These are phyloP conservation scores for Pelargonium exstipulatum DNA, from an alignment of 441 rosid species.

Conservation along the genomic window DNA sequence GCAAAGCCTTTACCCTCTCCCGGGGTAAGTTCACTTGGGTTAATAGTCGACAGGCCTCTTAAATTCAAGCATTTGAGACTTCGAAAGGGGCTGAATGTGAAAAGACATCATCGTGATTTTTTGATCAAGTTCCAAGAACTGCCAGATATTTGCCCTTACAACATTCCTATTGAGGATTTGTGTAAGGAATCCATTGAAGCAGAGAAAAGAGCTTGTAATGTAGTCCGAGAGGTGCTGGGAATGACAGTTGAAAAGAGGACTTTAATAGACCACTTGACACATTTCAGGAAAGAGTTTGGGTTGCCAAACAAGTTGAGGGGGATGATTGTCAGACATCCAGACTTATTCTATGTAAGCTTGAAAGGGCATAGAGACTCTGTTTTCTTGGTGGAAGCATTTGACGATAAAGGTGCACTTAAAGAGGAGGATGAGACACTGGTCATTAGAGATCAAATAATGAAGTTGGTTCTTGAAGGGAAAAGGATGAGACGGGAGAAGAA, in stretches of 20 bases:
- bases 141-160: slow-evolving; percentile 69
- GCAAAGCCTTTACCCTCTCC: slow-evolving; percentile 43
- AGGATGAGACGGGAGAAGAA: slow-evolving; percentile 58
- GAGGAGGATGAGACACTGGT: slow-evolving; percentile 46
- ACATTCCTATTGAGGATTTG: slow-evolving; percentile 36
- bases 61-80: slow-evolving; percentile 72
- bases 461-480: slow-evolving; percentile 58
- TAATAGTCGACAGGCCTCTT: slow-evolving; percentile 77
- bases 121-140: slow-evolving; percentile 60
- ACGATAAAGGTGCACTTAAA: slow-evolving; percentile 57
- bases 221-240: slow-evolving; percentile 64
- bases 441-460: slow-evolving; percentile 48
- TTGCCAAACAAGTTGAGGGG: slow-evolving; percentile 67
- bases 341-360: slow-evolving; percentile 68
- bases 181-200: slow-evolving; percentile 53
- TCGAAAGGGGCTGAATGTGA: slow-evolving; percentile 65
- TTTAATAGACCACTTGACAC: slow-evolving; percentile 73
- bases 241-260: slow-evolving; percentile 69
- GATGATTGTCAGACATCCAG: slow-evolving; percentile 75
- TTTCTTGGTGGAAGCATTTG: slow-evolving; percentile 58
- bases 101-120: slow-evolving; percentile 49
- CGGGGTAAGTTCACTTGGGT: slow-evolving; percentile 26
- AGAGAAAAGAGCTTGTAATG: slow-evolving; percentile 74
- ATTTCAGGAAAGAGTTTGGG: slow-evolving; percentile 73
- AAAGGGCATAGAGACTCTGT: slow-evolving; percentile 77